Evolutionary conservation across 805 yeast species (phyloP), one percentile per base, ranked within the genome.

Genomic region (Nakazawaea sp.): DNA sequence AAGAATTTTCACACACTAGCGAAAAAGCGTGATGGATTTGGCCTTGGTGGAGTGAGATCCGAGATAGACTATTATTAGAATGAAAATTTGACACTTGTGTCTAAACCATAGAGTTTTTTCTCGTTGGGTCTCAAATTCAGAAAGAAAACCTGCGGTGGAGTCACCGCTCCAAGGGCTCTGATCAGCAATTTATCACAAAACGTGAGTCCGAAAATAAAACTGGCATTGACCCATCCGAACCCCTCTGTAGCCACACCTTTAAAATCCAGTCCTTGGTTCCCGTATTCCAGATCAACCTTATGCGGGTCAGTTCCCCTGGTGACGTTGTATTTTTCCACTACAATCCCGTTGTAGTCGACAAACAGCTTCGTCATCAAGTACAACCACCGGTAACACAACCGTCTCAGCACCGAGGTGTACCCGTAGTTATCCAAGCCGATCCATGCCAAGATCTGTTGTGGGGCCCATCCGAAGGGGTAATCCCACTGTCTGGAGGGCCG

Each of bases 391-490:
- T 83, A 84, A 2, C 81, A 78, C 40, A 90, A 61, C 43, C 97
- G 63, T 39, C 79, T 67, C 2, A 90, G 79, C 13, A 74, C 73
- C 3, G 68, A 75, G 3, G 55, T 56, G 52, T 68, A 84, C 0
- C 89, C 92, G 54, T 90, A 92, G 36, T 78, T 72, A 20, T 56
- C 49, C 24, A 90, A 66, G 0, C 97, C 97, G 31, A 72, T 73
- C 98, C 98, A 90, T 1, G 95, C 90, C 38, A 90, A 57, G 13
- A 90, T 85, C 59, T 90, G 98, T 55, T 92, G 97, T 3, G 98
- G 97, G 0, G 97, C 96, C 98, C 98, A 90, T 2, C 97, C 97
- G 52, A 65, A 86, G 2, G 98, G 98, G 57, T 81, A 92, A 57
- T 90, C 98, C 98, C 98, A 90, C 61, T 90, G 98, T 56, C 97